Base-by-base conservation (phyloP, 345 rosid species). In the Reutealis trisperma region DNA sequence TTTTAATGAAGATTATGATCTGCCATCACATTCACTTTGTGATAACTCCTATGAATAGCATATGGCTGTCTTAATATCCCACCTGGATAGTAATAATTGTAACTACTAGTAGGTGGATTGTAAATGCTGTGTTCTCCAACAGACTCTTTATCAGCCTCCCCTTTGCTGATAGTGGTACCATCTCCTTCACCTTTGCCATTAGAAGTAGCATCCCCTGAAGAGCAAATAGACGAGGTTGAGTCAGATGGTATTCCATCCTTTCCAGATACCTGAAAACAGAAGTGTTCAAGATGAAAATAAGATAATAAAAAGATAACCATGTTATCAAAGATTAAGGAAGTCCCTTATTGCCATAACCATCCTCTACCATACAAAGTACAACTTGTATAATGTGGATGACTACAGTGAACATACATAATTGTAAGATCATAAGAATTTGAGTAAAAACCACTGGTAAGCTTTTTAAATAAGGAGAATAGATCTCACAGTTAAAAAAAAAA, bases 21-120 rank as follows among this genome's bases (percentile, higher is more conserved):
- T 22, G 32, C 13, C 25, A 60, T 27, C 22, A 27, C 25, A 60
- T 25, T 24, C 5, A 22, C 13, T 47, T 47, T 60, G 73, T 15
- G 22, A 13, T 9, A 14, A 51, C 32, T 27, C 73, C 73, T 51
- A 64, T 18, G 14, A 10, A 64, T 51, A 65, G 75, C 25, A 44
- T 44, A 44, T 32, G 52, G 69, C 59, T 7, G 55, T 61, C 62
- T 62, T 25, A 72, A 37, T 68, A 75, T 62, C 87, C 78, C 79
- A 88, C 91, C 91, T 82, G 89, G 91, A 77, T 83, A 86, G 72
- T 72, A 79, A 79, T 88, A 88, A 58, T 34, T 82, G 81, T 85
- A 79, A 77, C 71, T 80, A 73, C 77, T 81, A 67, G 82, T 78
- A 74, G 83, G 77, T 76, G 84, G 80, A 49, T 65, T 73, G 70